Evolutionary conservation across 805 yeast genomes (phyloP).

Genomic region (Metschnikowia bowlesiae): DNA sequence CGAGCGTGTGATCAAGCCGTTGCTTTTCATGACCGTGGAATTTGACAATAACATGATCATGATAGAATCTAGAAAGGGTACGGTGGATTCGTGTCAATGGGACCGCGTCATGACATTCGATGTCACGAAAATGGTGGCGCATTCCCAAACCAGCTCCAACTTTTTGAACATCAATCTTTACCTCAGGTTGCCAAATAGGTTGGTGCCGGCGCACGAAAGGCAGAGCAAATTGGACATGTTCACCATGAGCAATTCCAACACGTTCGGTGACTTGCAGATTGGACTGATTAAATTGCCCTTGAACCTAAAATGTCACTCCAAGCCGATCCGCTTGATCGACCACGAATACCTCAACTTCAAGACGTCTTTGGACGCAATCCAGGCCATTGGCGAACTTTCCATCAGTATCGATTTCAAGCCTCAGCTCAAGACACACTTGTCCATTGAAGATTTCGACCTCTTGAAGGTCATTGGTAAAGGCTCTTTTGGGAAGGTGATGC

Average conservation of each 20-base stretch:
- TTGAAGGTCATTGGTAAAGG: conserved; percentile 97
- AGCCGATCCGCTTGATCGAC: conserved; percentile 55
- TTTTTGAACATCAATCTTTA: conserved; percentile 70
- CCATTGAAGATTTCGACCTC: conserved; percentile 88
- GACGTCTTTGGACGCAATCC: conserved; percentile 39
- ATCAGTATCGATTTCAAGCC: conserved; percentile 69
- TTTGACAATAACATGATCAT: conserved; percentile 92
- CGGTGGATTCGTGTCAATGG: conserved; percentile 74
- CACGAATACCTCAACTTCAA: conserved; percentile 45
- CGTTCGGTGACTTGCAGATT: conserved; percentile 64
- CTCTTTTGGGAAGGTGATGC: conserved; percentile 98
- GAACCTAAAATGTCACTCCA: conserved; percentile 47
- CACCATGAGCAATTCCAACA: conserved; percentile 32
- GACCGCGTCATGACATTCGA: conserved; percentile 90
- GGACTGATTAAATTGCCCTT: conserved; percentile 68
- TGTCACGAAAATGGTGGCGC: conserved; percentile 44
- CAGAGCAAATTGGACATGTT: conserved; percentile 25
- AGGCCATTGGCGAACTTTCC: conserved; percentile 50
- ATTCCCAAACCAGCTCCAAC: conserved; percentile 43
- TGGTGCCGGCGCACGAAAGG: conserved; percentile 43
- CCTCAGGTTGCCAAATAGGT: conserved; percentile 67
- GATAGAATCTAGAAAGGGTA: conserved; percentile 81
- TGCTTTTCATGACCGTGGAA: conserved; percentile 83
- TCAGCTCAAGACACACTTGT: conserved; percentile 54
- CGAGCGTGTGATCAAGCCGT: conserved; percentile 51